phyloP scores from a whole-genome alignment of 257 asterid genomes.

The Eucommia ulmoides region DNA sequence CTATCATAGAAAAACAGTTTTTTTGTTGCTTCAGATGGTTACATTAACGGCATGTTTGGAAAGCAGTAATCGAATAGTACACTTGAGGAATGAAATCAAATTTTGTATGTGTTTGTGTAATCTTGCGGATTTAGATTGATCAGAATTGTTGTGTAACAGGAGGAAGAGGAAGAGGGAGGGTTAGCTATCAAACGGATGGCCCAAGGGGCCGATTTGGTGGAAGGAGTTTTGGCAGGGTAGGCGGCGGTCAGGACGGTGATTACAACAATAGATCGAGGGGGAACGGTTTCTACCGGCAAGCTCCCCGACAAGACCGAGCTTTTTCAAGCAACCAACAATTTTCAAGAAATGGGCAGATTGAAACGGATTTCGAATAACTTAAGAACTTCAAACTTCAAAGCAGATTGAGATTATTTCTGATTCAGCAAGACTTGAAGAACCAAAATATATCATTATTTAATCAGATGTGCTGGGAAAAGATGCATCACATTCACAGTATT shows the following conservation, averaged over 20 bases:
- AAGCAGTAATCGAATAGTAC: too few relatives aligned
- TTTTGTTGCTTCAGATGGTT: not conserved
- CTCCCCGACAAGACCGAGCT: constrained; percentile 42
- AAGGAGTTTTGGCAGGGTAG: constrained; percentile 41
- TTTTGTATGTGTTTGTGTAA: not conserved
- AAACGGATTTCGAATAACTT: too few relatives aligned
- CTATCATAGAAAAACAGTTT: not conserved
- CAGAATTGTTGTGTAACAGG: constrained; percentile 32
- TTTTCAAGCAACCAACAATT: constrained; percentile 38
- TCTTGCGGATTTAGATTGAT: not conserved
- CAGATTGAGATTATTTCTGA: too few relatives aligned
- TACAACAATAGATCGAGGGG: constrained; percentile 61
- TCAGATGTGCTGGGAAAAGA: too few relatives aligned
- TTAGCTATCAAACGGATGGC: constrained; percentile 55
- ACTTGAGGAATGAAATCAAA: not conserved
- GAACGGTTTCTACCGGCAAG: constrained; percentile 61
- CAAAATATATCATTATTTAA: too few relatives aligned
- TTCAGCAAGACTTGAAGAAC: too few relatives aligned
- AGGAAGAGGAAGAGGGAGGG: constrained; percentile 82
- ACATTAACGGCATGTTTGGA: too few relatives aligned
- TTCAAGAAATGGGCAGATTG: constrained; percentile 42
- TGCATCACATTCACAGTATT: too few relatives aligned
- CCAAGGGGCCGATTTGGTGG: constrained; percentile 64
- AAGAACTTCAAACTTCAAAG: too few relatives aligned
- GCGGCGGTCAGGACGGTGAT: constrained; percentile 46